Percentiles rank a stretch among this genome's conserved stretches.
Conservation (phyloP, 2,329 filamentous ascomycete genomes). For the Ophiostoma ulmi region DNA sequence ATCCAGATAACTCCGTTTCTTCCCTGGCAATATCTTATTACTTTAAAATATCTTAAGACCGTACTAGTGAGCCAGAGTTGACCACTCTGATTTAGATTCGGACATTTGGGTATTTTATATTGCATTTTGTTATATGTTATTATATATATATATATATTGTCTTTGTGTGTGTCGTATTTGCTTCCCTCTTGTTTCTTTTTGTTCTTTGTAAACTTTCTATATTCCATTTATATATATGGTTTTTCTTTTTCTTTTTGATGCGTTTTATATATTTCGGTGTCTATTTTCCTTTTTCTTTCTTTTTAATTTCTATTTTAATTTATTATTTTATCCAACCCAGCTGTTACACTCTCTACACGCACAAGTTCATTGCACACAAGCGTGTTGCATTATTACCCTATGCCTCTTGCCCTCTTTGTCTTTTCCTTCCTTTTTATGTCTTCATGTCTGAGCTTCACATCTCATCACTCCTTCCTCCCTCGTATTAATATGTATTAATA, state of each 20-base stretch:
- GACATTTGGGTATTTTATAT: background rate
- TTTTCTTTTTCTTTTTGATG: background rate
- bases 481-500: background rate
- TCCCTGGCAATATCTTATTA: background rate
- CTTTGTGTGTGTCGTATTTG: background rate
- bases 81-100: background rate
- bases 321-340: too few species aligned
- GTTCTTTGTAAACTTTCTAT: background rate
- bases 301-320: background rate
- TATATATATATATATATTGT: background rate
- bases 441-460: background rate
- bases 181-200: background rate
- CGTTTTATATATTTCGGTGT: background rate
- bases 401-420: background rate
- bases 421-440: background rate
- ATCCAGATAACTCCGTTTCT: background rate
- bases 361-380: conserved; percentile 3
- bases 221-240: background rate
- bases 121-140: background rate
- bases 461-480: background rate
- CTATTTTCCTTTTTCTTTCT: background rate
- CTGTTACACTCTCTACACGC: background rate
- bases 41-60: background rate
- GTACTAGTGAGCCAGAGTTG: background rate
- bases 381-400: background rate